Evolutionary conservation across 129 eudicot species (phyloP).

Genomic region (Logfia minima): DNA sequence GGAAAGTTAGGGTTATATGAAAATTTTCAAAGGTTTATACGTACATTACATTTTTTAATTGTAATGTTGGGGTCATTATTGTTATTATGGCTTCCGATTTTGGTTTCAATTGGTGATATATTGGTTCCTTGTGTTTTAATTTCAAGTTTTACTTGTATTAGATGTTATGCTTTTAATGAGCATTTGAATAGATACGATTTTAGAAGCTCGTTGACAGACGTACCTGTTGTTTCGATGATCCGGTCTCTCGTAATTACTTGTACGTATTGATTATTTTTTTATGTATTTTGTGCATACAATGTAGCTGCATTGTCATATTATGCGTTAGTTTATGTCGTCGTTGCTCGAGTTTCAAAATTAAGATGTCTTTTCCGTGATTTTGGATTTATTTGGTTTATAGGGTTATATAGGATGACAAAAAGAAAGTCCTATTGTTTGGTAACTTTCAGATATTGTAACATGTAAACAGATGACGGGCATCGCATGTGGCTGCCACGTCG

Average conservation of each 20-base stretch:
- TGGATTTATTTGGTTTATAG: neutral
- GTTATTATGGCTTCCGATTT: slow-evolving; percentile 61
- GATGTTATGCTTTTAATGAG: slow-evolving; percentile 58
- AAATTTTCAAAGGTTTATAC: slow-evolving; percentile 56
- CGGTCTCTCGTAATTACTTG: slow-evolving; percentile 86
- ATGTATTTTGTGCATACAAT: neutral
- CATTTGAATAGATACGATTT: slow-evolving; percentile 69
- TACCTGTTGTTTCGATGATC: slow-evolving; percentile 75
- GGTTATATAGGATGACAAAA: neutral
- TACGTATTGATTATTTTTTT: slow-evolving; percentile 35
- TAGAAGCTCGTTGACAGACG: slow-evolving; percentile 77
- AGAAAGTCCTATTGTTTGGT: neutral
- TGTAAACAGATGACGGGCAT: neutral
- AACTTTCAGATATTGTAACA: neutral
- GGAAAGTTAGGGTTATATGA: slow-evolving; percentile 43
- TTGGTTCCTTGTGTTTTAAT: slow-evolving; percentile 64
- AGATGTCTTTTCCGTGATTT: neutral
- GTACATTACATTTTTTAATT: slow-evolving; percentile 71
- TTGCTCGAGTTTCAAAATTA: neutral
- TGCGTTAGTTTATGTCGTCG: neutral
- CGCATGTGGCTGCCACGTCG: too few relatives aligned
- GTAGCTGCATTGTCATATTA: slow-evolving; percentile 4
- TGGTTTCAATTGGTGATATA: slow-evolving; percentile 74
- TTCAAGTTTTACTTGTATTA: slow-evolving; percentile 78
- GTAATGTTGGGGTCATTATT: slow-evolving; percentile 77